Conservation (phyloP, 257 asterid genomes). For the Coffea canephora region DNA sequence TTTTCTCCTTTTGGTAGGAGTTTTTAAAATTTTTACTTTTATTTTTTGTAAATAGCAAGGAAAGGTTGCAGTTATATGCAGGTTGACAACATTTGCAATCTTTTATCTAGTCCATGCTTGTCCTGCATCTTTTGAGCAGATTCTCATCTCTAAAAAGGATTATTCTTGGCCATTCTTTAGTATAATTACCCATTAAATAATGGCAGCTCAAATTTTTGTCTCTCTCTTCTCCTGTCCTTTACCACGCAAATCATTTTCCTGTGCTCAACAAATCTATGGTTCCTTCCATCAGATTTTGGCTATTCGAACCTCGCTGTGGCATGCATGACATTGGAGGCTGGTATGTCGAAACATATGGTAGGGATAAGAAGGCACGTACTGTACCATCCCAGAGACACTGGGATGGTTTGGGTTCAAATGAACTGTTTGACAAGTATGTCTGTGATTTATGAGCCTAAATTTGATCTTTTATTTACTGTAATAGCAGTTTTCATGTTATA, state of each 20-base stretch:
- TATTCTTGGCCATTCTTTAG: not conserved
- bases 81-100: not conserved
- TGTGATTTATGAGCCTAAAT: conserved; percentile 18
- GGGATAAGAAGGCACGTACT: conserved; percentile 66
- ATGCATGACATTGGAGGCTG: conserved; percentile 96
- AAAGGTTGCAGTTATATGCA: not conserved
- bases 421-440: conserved; percentile 65
- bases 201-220: not conserved
- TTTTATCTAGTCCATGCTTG: not conserved
- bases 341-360: conserved; percentile 91
- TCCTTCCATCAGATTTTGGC: conserved; percentile 69
- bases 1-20: not conserved
- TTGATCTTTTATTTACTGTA: not conserved
- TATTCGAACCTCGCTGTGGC: conserved; percentile 94
- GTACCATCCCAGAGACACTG: conserved; percentile 65
- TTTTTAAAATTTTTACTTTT: too few species aligned
- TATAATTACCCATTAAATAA: not conserved
- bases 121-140: not conserved
- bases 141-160: not conserved
- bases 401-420: conserved; percentile 54
- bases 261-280: conserved; percentile 22
- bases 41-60: not conserved
- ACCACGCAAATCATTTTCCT: conserved; percentile 15
- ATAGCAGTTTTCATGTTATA: not conserved
- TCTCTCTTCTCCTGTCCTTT: not conserved